A percentile compares a stretch with the other conserved stretches of the same genome.
These are phyloP conservation scores for Fraxinus latifolia DNA, from an alignment of 305 asterid species.

Conservation along the genomic window DNA sequence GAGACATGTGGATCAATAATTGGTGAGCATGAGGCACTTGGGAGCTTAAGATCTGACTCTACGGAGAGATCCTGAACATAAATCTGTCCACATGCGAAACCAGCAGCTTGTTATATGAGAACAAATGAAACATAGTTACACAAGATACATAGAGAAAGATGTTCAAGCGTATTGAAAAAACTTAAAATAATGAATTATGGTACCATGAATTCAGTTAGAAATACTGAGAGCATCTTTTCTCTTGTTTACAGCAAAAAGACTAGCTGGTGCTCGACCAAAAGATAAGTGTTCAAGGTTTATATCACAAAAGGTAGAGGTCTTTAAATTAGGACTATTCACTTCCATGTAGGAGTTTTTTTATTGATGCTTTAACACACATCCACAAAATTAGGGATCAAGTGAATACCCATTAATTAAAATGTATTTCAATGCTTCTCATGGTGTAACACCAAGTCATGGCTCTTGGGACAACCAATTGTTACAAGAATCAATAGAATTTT, in stretches of 20 bases:
- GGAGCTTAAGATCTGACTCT: constrained; percentile 61
- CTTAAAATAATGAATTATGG: background rate
- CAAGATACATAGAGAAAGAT: constrained; percentile 3
- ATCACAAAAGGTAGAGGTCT: background rate
- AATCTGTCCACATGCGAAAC: constrained; percentile 48
- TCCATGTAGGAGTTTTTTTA: background rate
- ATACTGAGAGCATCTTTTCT: background rate
- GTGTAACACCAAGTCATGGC: background rate
- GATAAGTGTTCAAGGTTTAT: background rate
- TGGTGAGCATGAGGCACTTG: constrained; percentile 59
- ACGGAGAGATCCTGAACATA: constrained; percentile 56
- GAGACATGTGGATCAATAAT: constrained; percentile 84
- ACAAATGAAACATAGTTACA: background rate
- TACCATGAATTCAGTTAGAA: background rate
- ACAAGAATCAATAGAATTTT: background rate
- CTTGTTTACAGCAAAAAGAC: background rate
- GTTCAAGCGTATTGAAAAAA: background rate
- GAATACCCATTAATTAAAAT: background rate
- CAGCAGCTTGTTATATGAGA: constrained; percentile 20
- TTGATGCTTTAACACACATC: background rate
- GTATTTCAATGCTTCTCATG: background rate
- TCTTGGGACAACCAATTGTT: background rate
- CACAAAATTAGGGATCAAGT: background rate
- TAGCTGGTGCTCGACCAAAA: background rate
- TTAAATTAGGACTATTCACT: background rate